These are phyloP conservation scores for Umbelopsis sp. DNA, from an alignment of 371 early-diverging fungal species.

Conservation along the genomic window DNA sequence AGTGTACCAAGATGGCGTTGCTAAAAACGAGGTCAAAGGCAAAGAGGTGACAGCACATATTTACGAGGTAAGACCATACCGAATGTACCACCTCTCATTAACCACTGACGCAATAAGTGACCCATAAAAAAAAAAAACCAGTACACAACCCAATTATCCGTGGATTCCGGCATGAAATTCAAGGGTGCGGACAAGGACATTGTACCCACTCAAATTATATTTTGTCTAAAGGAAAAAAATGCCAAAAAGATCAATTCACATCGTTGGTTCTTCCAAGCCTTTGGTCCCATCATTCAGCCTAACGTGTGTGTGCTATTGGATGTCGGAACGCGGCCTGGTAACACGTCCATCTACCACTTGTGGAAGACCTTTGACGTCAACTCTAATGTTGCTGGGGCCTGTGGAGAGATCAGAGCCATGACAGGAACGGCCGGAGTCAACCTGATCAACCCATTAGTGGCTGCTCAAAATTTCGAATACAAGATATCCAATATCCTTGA, in stretches of 20 bases:
- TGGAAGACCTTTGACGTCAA: conserved; percentile 93
- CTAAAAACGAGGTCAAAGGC: conserved; percentile 70
- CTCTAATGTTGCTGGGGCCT: conserved; percentile 89
- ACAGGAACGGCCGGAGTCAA: conserved; percentile 71
- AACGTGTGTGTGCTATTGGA: conserved; percentile 89
- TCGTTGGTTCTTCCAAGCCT: conserved; percentile 96
- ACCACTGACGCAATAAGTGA: not conserved
- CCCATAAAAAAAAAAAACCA: conserved; percentile 3
- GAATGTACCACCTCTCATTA: not conserved
- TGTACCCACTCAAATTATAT: conserved; percentile 88
- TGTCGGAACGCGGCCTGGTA: conserved; percentile 88
- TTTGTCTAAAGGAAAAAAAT: conserved; percentile 90
- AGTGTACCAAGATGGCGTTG: conserved; percentile 90
- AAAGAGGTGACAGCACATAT: conserved; percentile 81
- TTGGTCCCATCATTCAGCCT: conserved; percentile 81
- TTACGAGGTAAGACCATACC: conserved; percentile 65
- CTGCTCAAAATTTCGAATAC: conserved; percentile 96
- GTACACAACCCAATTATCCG: conserved; percentile 84
- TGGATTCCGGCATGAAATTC: conserved; percentile 71
- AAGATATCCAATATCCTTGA: conserved; percentile 96
- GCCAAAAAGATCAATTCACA: conserved; percentile 93
- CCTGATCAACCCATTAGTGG: conserved; percentile 86
- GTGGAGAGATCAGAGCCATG: conserved; percentile 95
- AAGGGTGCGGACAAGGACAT: conserved; percentile 71
- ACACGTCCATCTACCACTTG: conserved; percentile 85